Percentiles rank a stretch among this genome's conserved stretches.
These are phyloP conservation scores for Arachnomyces sp. DNA, from an alignment of 2,329 filamentous ascomycete species.

Conservation along the genomic window DNA sequence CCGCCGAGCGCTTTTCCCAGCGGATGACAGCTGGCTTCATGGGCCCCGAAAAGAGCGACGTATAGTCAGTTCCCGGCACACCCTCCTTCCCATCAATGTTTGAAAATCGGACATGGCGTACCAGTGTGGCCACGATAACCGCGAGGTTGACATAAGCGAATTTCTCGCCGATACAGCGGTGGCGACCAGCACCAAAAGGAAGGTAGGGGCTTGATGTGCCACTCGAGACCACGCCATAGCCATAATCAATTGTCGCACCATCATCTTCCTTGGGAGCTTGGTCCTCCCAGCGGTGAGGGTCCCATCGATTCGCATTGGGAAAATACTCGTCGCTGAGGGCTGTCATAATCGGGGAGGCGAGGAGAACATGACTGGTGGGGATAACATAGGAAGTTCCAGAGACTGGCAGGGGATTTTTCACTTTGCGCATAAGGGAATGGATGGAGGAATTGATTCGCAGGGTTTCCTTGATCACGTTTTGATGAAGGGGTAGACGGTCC, in stretches of 20 bases:
- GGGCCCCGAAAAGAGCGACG: slow-evolving; percentile 15
- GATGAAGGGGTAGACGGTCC: slow-evolving; percentile 53
- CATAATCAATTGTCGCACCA: slow-evolving; percentile 54
- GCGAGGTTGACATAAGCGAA: slow-evolving; percentile 65
- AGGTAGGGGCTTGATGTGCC: slow-evolving; percentile 57
- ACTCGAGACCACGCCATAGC: slow-evolving; percentile 54
- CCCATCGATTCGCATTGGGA: slow-evolving; percentile 50
- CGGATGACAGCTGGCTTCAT: slow-evolving; percentile 3
- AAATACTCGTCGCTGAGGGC: slow-evolving; percentile 54
- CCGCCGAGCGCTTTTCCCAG: slow-evolving; percentile 2
- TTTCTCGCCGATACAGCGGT: slow-evolving; percentile 69
- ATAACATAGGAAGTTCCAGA: slow-evolving; percentile 57
- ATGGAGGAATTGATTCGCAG: slow-evolving; percentile 64
- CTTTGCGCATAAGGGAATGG: slow-evolving; percentile 65
- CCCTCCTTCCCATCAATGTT: slow-evolving; percentile 49
- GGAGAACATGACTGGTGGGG: slow-evolving; percentile 67
- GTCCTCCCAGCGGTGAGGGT: slow-evolving; percentile 56
- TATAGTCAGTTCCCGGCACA: slow-evolving; percentile 60
- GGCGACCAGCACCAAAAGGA: slow-evolving; percentile 65
- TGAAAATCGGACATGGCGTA: slow-evolving; percentile 54
- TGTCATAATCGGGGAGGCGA: slow-evolving; percentile 71
- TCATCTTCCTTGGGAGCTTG: slow-evolving; percentile 32
- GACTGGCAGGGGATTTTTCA: slow-evolving; percentile 58
- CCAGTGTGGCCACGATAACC: slow-evolving; percentile 56
- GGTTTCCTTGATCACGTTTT: slow-evolving; percentile 63